phyloP scores from a whole-genome alignment of 176 grass and related monocot genomes.

The Cenchrus purpureus region DNA sequence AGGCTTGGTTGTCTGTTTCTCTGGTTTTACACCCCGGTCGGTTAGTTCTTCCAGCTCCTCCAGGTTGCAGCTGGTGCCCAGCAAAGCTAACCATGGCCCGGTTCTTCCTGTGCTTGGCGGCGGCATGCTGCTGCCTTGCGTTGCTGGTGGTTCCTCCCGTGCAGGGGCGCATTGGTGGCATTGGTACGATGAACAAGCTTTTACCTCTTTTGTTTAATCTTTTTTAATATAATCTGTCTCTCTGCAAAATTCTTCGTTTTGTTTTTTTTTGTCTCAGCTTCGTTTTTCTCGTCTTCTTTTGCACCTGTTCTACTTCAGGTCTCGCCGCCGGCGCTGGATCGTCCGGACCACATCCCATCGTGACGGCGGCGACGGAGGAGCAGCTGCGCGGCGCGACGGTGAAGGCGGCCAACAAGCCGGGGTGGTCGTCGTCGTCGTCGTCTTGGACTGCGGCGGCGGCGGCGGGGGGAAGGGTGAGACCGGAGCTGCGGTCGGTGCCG shows the following conservation, averaged over 20 bases:
- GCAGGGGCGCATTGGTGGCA: not conserved
- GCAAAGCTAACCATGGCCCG: not conserved
- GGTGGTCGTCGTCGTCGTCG: not conserved
- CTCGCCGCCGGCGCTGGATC: not conserved
- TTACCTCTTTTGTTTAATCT: not conserved
- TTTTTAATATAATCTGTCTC: not conserved
- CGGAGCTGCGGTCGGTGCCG: constrained; percentile 41
- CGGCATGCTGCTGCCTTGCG: not conserved
- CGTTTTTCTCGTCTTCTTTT: not conserved
- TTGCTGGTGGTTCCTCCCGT: not conserved
- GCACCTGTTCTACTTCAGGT: not conserved
- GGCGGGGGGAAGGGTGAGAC: not conserved
- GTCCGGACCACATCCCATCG: no score
- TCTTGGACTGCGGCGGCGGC: not conserved
- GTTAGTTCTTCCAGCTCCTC: not conserved
- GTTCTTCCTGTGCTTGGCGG: constrained; percentile 1
- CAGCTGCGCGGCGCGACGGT: not conserved
- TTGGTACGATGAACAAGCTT: not conserved
- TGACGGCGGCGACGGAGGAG: not conserved
- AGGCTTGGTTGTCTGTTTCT: not conserved
- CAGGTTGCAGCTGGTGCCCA: not conserved
- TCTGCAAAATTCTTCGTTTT: no score
- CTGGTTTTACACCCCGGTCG: constrained; percentile 7
- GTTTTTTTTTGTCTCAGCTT: not conserved
- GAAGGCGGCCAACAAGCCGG: not conserved